Conservation (phyloP, 1,139 yeast species). For the Candida sanyaensis region DNA sequence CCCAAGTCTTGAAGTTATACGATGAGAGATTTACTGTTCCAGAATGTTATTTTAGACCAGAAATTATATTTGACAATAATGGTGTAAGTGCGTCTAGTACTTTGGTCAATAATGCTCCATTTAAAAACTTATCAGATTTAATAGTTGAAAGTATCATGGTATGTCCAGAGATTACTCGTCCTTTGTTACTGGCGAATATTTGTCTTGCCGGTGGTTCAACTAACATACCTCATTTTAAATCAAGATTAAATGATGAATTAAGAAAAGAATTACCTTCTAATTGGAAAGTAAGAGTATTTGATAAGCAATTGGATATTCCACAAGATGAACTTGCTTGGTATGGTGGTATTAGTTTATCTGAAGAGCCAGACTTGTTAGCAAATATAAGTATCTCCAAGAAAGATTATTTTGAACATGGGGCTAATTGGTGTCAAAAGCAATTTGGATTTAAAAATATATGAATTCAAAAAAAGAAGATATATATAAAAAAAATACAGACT, state of each 20-base stretch:
- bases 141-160: slow-evolving; percentile 69
- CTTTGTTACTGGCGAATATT: slow-evolving; percentile 78
- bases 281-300: slow-evolving; percentile 57
- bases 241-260: slow-evolving; percentile 60
- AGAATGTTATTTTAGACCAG: slow-evolving; percentile 86
- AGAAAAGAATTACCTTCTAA: slow-evolving; percentile 68
- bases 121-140: slow-evolving; percentile 72
- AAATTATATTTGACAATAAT: slow-evolving; percentile 51
- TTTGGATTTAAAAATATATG: slow-evolving; percentile 59
- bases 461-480: slow-evolving; percentile 7
- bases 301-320: slow-evolving; percentile 18
- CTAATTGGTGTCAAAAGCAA: slow-evolving; percentile 74
- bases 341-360: slow-evolving; percentile 52
- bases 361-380: slow-evolving; percentile 47
- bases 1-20: slow-evolving; percentile 65
- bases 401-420: slow-evolving; percentile 86
- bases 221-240: slow-evolving; percentile 64
- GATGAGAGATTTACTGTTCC: slow-evolving; percentile 91
- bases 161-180: slow-evolving; percentile 74
- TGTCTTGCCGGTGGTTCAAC: slow-evolving; percentile 83
- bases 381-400: slow-evolving; percentile 66
- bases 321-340: slow-evolving; percentile 38
- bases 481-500: not conserved
- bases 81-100: slow-evolving; percentile 26
- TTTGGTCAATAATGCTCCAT: slow-evolving; percentile 53